phyloP scores from a whole-genome alignment of 768 basidiomycete genomes.

The Suillus subaureus region DNA sequence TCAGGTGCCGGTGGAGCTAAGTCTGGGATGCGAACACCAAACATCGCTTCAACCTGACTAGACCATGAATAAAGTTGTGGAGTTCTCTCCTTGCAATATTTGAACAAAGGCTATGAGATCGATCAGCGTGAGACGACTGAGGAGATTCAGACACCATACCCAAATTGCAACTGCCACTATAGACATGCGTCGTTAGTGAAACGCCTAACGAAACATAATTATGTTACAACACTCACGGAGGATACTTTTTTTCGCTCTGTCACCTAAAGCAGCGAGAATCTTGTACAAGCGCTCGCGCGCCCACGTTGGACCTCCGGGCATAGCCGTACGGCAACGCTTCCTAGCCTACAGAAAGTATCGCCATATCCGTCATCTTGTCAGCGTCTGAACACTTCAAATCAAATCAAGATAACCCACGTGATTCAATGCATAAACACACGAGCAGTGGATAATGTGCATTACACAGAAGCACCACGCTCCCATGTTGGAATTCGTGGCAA shows the following conservation, averaged over 20 bases:
- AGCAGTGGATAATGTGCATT: slow-evolving; percentile 75
- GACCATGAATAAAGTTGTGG: slow-evolving; percentile 59
- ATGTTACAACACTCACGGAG: slow-evolving; percentile 39
- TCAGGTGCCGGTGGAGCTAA: slow-evolving; percentile 32
- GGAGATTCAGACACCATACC: slow-evolving; percentile 46
- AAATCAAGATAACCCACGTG: slow-evolving; percentile 47
- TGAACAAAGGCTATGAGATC: slow-evolving; percentile 60
- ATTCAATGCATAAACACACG: slow-evolving; percentile 63
- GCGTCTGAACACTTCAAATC: background rate
- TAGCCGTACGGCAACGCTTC: slow-evolving; percentile 33
- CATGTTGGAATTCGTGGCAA: slow-evolving; percentile 76
- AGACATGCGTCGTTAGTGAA: slow-evolving; percentile 24
- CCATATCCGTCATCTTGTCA: slow-evolving; percentile 1
- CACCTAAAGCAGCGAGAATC: slow-evolving; percentile 42
- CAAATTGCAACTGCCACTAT: slow-evolving; percentile 64
- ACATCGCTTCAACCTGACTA: slow-evolving; percentile 63
- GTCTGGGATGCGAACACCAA: slow-evolving; percentile 63
- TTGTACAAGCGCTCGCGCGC: slow-evolving; percentile 42
- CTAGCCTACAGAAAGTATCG: slow-evolving; percentile 25
- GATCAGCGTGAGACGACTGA: slow-evolving; percentile 28
- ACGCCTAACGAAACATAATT: slow-evolving; percentile 39
- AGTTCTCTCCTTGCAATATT: slow-evolving; percentile 62
- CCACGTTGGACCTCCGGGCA: slow-evolving; percentile 30
- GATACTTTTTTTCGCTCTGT: slow-evolving; percentile 44
- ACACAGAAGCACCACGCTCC: slow-evolving; percentile 82